phyloP scores from a whole-genome alignment of 2,329 filamentous ascomycete genomes.

The Achaetomium macrosporum region DNA sequence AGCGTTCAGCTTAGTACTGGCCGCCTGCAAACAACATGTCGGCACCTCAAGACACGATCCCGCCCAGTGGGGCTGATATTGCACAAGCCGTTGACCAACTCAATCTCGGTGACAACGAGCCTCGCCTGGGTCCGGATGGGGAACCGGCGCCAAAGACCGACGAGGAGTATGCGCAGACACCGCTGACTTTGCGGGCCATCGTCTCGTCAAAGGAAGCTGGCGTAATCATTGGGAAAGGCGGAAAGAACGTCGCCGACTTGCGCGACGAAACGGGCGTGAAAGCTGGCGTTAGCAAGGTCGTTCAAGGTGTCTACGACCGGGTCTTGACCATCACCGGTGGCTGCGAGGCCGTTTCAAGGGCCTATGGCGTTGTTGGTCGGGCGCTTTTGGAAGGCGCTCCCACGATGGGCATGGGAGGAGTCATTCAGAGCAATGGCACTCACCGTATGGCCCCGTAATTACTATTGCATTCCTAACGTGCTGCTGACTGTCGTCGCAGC shows the following conservation, averaged over 20 bases:
- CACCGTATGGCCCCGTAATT: constrained; percentile 64
- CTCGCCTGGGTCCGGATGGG: constrained; percentile 63
- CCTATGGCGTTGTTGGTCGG: constrained; percentile 89
- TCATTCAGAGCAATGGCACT: constrained; percentile 80
- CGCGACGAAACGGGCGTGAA: constrained; percentile 97
- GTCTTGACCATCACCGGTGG: constrained; percentile 92
- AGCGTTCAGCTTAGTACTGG: neutral
- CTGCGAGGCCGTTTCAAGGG: constrained; percentile 81
- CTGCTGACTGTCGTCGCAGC: constrained; percentile 48
- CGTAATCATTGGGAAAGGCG: constrained; percentile 97
- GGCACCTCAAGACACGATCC: constrained; percentile 50
- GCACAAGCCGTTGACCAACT: constrained; percentile 59
- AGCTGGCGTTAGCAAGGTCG: constrained; percentile 97
- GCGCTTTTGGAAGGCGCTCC: constrained; percentile 89
- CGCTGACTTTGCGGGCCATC: constrained; percentile 92
- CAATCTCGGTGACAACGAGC: constrained; percentile 57
- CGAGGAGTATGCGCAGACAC: constrained; percentile 89
- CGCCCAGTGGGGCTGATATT: constrained; percentile 56
- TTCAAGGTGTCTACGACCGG: constrained; percentile 93
- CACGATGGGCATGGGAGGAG: constrained; percentile 90
- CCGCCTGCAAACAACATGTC: constrained; percentile 46
- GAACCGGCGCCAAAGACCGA: constrained; percentile 84
- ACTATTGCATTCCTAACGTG: neutral
- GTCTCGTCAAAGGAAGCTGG: constrained; percentile 98
- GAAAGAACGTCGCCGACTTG: constrained; percentile 96